phyloP scores from a whole-genome alignment of 2,329 filamentous ascomycete genomes.

The Cercospora sp. region DNA sequence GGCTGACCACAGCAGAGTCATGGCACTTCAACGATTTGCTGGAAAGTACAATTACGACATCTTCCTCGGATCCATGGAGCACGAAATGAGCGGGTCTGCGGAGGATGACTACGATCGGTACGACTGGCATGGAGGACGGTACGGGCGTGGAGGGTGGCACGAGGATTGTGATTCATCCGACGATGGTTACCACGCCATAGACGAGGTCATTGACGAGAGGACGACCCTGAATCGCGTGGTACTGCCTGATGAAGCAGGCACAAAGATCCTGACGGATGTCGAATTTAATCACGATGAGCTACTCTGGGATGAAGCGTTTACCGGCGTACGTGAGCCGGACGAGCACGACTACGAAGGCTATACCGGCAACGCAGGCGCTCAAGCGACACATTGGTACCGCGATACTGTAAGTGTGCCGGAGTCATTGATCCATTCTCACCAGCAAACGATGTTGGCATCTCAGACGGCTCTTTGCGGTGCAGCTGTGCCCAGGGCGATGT shows the following conservation, averaged over 20 bases:
- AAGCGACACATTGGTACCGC: not conserved
- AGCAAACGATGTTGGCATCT: not conserved
- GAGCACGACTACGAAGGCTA: not conserved
- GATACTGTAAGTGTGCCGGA: not conserved
- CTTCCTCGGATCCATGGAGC: not conserved
- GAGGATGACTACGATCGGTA: not conserved
- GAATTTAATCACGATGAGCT: not conserved
- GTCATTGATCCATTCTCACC: not conserved
- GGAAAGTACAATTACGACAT: not conserved
- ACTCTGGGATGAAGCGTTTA: not conserved
- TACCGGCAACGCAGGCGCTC: not conserved
- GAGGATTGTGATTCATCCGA: not conserved
- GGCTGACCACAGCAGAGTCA: not conserved
- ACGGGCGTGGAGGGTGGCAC: not conserved
- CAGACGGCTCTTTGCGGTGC: not conserved
- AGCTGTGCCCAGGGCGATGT: not conserved
- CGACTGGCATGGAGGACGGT: not conserved
- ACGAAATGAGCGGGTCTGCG: not conserved
- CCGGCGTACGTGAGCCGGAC: not conserved
- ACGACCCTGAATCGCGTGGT: not conserved
- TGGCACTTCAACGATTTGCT: not conserved
- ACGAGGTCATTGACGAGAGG: not conserved
- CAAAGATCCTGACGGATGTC: not conserved
- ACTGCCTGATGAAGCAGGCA: not conserved
- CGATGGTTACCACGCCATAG: not conserved